Evolutionary conservation across 2,329 filamentous ascomycete species (phyloP).

Genomic region (Colletotrichum limetticola): DNA sequence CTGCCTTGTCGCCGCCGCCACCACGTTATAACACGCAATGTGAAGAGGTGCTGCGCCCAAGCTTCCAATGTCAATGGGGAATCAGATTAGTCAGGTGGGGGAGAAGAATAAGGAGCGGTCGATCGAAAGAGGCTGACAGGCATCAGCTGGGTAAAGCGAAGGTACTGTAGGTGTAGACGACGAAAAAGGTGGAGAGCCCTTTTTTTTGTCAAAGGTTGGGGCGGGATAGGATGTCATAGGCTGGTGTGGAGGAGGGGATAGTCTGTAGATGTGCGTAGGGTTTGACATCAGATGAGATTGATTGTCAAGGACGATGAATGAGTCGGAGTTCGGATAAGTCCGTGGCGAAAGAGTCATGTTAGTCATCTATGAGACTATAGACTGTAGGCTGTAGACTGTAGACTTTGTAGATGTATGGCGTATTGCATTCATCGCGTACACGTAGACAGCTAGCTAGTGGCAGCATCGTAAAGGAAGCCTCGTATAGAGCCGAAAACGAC

Average conservation of each 20-base stretch:
- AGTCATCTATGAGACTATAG: neutral
- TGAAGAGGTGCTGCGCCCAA: no score
- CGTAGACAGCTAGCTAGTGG: no score
- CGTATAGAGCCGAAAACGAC: neutral
- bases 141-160: neutral
- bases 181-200: neutral
- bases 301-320: no score
- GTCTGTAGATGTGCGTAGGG: neutral
- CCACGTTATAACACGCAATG: neutral
- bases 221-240: constrained; percentile 3
- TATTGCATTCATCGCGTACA: no score
- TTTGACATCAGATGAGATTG: neutral
- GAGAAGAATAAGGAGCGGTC: neutral
- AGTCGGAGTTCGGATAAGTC: neutral
- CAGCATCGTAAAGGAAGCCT: neutral
- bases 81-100: neutral
- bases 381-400: no score
- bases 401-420: no score
- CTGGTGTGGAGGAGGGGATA: neutral
- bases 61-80: neutral
- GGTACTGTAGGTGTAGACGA: neutral
- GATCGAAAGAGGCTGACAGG: neutral
- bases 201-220: neutral
- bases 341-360: neutral
- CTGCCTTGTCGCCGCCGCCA: no score